Evolutionary conservation across 352 stramenopile genomes (phyloP), one percentile per base, ranked within the genome.

Genomic region (Globisporangium heterothallicum): DNA sequence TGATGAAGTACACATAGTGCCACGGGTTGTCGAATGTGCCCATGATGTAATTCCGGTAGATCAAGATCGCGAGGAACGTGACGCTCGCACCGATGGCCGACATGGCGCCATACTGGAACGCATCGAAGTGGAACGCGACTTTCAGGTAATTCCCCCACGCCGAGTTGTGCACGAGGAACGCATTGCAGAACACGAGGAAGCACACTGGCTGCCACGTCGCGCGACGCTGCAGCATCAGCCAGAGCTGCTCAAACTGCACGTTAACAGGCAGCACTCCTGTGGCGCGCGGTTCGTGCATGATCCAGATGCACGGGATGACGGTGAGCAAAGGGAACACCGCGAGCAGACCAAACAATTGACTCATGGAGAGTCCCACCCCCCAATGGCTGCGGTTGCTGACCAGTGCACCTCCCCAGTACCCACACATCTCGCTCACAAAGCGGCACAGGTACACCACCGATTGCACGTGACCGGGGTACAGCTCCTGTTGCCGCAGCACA

Each of bases 121-220:
- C 76, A 43, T 82, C 63, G 41, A 92, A 92, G 38, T 61, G 32
- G 51, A 74, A 92, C 14, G 73, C 74, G 35, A 85, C 79, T 19
- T 76, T 83, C 14, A 92, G 63, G 44, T 78, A 92, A 58, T 92
- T 92, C 16, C 82, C 79, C 82, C 82, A 92, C 7, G 82, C 65
- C 8, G 82, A 68, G 63, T 92, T 90, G 32, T 89, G 75, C 42
- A 88, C 69, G 29, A 90, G 61, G 18, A 78, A 68, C 5, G 50
- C 70, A 46, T 88, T 87, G 29, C 70, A 74, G 19, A 92, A 40
- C 22, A 72, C 72, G 25, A 92, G 62, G 55, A 86, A 92, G 25
- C 67, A 71, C 40, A 92, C 62, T 6, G 79, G 73, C 61, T 90
- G 78, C 82, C 82, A 92, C 42, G 78, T 89, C 19, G 77, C 82